These are phyloP conservation scores for Penicillium paxilli DNA, from an alignment of 495 filamentous ascomycete species.

Conservation along the genomic window DNA sequence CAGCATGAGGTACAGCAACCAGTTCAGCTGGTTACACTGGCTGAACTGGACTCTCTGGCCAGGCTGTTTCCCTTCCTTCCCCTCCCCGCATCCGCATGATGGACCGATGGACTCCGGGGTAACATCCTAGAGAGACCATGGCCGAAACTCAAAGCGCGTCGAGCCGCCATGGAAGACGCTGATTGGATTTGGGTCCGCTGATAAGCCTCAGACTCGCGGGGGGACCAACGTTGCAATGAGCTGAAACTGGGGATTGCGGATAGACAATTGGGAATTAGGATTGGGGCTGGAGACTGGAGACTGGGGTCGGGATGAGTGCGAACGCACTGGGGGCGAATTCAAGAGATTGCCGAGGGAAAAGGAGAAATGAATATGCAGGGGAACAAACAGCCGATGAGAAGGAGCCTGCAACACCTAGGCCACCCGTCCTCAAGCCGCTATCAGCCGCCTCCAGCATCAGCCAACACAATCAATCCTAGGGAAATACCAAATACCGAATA, in stretches of 20 bases:
- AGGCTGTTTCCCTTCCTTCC: too few species aligned
- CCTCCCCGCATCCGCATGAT: not conserved
- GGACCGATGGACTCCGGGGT: conserved; percentile 19
- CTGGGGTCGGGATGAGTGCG: too few species aligned
- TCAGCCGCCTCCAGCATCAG: not conserved
- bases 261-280: too few species aligned
- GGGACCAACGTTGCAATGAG: conserved; percentile 19
- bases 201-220: not conserved
- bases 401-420: not conserved
- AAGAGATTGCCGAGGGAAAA: not conserved
- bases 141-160: conserved; percentile 7
- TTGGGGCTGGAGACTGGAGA: too few species aligned
- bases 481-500: not conserved
- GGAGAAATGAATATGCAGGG: too few species aligned
- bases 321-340: not conserved
- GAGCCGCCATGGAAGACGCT: not conserved
- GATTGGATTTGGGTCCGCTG: not conserved
- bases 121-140: conserved; percentile 11
- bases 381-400: not conserved
- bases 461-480: not conserved
- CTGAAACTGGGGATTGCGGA: not conserved
- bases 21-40: not conserved
- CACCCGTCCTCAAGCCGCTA: too few species aligned
- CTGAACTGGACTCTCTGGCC: not conserved
- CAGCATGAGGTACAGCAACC: not conserved